Evolutionary conservation across 306 rosid species (phyloP), one percentile per base, ranked within the genome.

Genomic region (Astragalus glycyphyllos): DNA sequence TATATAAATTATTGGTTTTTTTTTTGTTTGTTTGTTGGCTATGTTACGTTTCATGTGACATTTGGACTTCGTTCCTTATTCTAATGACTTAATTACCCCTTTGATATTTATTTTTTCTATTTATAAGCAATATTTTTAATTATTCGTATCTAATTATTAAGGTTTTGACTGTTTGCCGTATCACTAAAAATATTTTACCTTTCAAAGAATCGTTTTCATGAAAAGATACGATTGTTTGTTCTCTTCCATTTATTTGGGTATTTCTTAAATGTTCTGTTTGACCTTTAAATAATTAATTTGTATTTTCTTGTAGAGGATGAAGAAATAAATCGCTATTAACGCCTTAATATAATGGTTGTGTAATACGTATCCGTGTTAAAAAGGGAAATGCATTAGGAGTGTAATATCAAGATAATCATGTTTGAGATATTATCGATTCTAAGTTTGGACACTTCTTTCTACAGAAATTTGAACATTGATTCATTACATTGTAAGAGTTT

Each of bases 11-110:
- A 26, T 26, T 35, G 56, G 56, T 68, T 26, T 50, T 26, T 26
- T 26, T 26, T 26, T 26, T 58, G n/a, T 8, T 16, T 8, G 11
- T 14, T 58, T 31, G 9, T 6, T 20, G 23, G 56, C 35, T 12
- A n/a, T 13, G 40, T 53, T 38, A 3, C 10, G 23, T 13, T 60
- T 50, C 57, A n/a, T 37, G 34, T 70, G 46, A 57, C 77, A 62
- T 53, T 20, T 45, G 38, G 60, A 45, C 50, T 49, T 15, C 38
- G 11, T n/a, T 8, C 2, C 0, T 10, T 0, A 0, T 0, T 29
- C 2, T 23, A 78, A 64, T 71, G 0, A 13, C 77, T 16, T 0
- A 2, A 55, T 38, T 38, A 9, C 29, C 82, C 81, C 61, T 56
- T 72, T 11, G 13, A 9, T 0, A 13, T 13, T 4, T 42, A 42